Evolutionary conservation across 1,139 yeast species (phyloP).

Genomic region (Yamadazyma friedrichii): DNA sequence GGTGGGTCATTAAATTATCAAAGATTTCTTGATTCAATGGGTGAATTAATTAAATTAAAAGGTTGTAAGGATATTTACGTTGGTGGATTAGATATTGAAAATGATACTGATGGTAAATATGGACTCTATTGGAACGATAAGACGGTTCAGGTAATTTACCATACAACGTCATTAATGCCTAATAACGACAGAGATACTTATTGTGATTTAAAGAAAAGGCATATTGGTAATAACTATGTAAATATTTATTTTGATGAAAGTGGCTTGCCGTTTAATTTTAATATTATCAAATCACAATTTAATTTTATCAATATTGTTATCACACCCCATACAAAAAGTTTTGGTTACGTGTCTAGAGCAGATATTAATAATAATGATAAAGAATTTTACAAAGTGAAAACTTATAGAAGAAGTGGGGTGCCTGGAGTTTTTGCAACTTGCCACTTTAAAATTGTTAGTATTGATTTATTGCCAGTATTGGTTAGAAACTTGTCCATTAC

Average conservation of each 20-base stretch:
- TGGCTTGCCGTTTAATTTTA: conserved; percentile 62
- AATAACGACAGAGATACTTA: conserved; percentile 37
- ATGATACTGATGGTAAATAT: conserved; percentile 70
- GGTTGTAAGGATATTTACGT: conserved; percentile 56
- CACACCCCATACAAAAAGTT: conserved; percentile 51
- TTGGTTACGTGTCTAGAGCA: conserved; percentile 6
- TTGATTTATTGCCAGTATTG: conserved; percentile 56
- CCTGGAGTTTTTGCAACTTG: conserved; percentile 78
- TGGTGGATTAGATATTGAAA: conserved; percentile 77
- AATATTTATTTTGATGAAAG: conserved; percentile 80
- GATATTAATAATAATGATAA: conserved; percentile 1
- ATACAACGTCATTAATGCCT: conserved; percentile 81
- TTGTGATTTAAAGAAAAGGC: conserved; percentile 65
- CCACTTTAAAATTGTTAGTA: conserved; percentile 68
- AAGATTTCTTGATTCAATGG: conserved; percentile 56
- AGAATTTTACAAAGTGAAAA: conserved; percentile 56
- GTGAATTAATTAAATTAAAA: conserved; percentile 55
- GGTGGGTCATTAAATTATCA: conserved; percentile 67
- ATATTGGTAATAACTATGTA: conserved; percentile 83
- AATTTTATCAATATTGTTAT: conserved; percentile 79
- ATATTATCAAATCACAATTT: conserved; percentile 73
- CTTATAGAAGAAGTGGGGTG: conserved; percentile 64
- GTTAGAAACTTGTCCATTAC: conserved; percentile 66
- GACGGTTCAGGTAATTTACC: conserved; percentile 70
- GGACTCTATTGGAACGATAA: conserved; percentile 76